Evolutionary conservation across 75 land plant genomes (phyloP).

Genomic region (Cunninghamia lanceolata): DNA sequence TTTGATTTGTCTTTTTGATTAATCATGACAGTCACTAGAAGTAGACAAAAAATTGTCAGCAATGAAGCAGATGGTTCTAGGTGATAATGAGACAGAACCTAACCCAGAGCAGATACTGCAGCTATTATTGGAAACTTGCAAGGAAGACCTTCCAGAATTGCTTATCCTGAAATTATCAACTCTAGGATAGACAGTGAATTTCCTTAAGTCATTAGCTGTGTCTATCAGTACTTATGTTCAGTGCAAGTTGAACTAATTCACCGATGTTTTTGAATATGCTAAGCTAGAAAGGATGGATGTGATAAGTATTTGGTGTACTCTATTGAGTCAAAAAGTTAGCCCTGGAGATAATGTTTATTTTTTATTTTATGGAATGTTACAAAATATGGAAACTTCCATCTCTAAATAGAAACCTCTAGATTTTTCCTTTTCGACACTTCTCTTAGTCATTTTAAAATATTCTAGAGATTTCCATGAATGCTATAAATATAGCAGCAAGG

Average conservation of each 20-base stretch:
- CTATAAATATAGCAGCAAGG: no score
- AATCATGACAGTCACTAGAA: constrained; percentile 67
- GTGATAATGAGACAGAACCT: constrained; percentile 88
- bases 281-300: constrained; percentile 91
- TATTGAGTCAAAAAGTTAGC: constrained; percentile 64
- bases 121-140: constrained; percentile 72
- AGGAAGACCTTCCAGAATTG: constrained; percentile 70
- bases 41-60: constrained; percentile 77
- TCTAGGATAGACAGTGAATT: constrained; percentile 83
- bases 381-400: no score
- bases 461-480: no score
- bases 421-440: no score
- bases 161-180: constrained; percentile 76
- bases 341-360: no score
- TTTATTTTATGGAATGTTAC: no score
- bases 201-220: background rate
- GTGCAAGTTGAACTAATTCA: background rate
- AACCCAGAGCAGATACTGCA: constrained; percentile 67
- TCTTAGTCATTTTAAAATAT: no score
- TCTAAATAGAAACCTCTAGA: no score
- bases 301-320: constrained; percentile 79
- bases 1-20: background rate
- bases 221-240: background rate
- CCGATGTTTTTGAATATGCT: constrained; percentile 3
- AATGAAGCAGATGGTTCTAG: constrained; percentile 77